Conservation (phyloP, 176 grass and related monocot genomes). For the Bromus sterilis region DNA sequence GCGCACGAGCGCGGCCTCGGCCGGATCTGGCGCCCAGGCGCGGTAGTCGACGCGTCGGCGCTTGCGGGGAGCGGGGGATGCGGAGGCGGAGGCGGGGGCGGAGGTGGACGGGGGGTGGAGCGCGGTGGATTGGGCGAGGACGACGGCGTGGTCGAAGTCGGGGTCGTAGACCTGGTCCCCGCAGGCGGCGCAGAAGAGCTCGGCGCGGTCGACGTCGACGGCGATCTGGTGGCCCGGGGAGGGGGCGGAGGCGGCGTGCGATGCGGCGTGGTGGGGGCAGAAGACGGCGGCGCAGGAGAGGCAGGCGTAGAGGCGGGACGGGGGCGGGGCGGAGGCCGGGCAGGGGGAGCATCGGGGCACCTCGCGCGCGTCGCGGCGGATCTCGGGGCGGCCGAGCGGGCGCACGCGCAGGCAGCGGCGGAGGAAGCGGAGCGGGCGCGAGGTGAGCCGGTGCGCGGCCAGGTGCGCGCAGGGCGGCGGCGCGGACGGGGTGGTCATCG, state of each 20-base stretch:
- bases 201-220: slow-evolving; percentile 82
- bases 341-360: slow-evolving; percentile 58
- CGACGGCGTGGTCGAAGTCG: slow-evolving; percentile 82
- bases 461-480: slow-evolving; percentile 78
- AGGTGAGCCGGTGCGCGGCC: slow-evolving; percentile 46
- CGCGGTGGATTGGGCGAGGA: slow-evolving; percentile 55
- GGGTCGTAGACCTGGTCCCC: slow-evolving; percentile 85
- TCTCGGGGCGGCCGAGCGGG: slow-evolving; percentile 65
- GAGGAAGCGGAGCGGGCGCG: slow-evolving; percentile 64
- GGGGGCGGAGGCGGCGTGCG: slow-evolving; percentile 37
- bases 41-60: slow-evolving; percentile 65
- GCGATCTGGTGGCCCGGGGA: slow-evolving; percentile 74
- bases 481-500: slow-evolving; percentile 32
- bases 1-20: slow-evolving; percentile 57
- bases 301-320: slow-evolving; percentile 63
- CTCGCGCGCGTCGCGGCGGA: slow-evolving; percentile 61
- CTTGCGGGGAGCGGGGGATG: slow-evolving; percentile 25
- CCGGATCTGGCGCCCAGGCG: slow-evolving; percentile 71
- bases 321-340: slow-evolving; percentile 2
- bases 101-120: slow-evolving; percentile 19
- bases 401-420: slow-evolving; percentile 67
- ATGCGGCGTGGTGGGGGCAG: slow-evolving; percentile 55
- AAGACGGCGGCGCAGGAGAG: slow-evolving; percentile 70
- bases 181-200: slow-evolving; percentile 90
- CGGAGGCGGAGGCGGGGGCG: neutral